Percentiles rank a stretch among this genome's conserved stretches.
These are phyloP conservation scores for Pleurotus salmoneostramineus DNA, from an alignment of 768 basidiomycete species.

Conservation along the genomic window DNA sequence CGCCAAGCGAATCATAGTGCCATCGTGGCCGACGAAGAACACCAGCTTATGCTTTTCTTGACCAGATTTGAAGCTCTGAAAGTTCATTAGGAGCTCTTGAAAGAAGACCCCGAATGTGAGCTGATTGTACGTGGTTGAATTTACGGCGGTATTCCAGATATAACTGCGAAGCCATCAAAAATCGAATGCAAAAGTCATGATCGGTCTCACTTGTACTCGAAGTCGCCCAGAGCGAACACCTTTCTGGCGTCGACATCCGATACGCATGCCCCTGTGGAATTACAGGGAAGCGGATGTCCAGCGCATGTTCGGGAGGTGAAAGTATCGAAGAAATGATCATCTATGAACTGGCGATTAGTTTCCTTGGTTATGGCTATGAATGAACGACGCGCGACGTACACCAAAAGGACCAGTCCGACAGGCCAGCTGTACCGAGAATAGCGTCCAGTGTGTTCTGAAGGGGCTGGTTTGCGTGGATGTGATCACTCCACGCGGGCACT, in stretches of 20 bases:
- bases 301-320: slow-evolving; percentile 13
- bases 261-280: slow-evolving; percentile 12
- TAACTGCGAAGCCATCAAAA: slow-evolving; percentile 4
- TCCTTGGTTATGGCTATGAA: neutral
- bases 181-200: neutral
- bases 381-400: slow-evolving; percentile 3
- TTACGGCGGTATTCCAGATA: slow-evolving; percentile 15
- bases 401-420: slow-evolving; percentile 13
- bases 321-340: slow-evolving; percentile 15
- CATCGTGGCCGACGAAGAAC: slow-evolving; percentile 14
- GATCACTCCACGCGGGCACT: slow-evolving; percentile 13
- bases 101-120: slow-evolving; percentile 16
- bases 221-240: slow-evolving; percentile 13
- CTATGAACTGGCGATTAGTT: neutral
- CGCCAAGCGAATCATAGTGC: slow-evolving; percentile 12
- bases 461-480: slow-evolving; percentile 9
- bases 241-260: slow-evolving; percentile 10
- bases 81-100: slow-evolving; percentile 13
- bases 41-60: slow-evolving; percentile 9
- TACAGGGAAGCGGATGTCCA: slow-evolving; percentile 14
- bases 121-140: slow-evolving; percentile 10
- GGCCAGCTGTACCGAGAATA: slow-evolving; percentile 11
- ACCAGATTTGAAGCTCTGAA: slow-evolving; percentile 8
- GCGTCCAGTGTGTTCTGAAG: slow-evolving; percentile 9
- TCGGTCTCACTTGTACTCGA: slow-evolving; percentile 14